A percentile compares a stretch with the other conserved stretches of the same genome.
Evolutionary conservation across 2,329 filamentous ascomycete species (phyloP).

Genomic region (Aspergillus viridinutans): DNA sequence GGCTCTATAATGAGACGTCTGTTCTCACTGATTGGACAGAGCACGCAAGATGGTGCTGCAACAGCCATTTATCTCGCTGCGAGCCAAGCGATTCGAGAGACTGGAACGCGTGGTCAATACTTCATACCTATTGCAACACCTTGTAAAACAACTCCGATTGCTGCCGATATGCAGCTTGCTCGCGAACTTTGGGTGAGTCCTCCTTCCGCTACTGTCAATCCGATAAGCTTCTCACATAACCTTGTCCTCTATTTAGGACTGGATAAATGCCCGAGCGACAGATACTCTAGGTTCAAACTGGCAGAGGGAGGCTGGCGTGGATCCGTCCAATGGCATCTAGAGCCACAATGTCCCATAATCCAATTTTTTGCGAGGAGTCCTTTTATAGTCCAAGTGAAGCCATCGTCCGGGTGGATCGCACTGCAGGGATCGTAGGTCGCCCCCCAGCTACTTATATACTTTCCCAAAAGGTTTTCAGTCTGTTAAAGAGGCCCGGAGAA

Average conservation of each 20-base stretch:
- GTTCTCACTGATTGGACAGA: conserved; percentile 23
- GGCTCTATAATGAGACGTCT: conserved; percentile 19
- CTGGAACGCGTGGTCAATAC: conserved; percentile 28
- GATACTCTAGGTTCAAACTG: conserved; percentile 11
- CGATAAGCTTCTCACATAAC: not conserved
- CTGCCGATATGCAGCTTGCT: conserved; percentile 28
- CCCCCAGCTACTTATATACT: not conserved
- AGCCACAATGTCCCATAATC: not conserved
- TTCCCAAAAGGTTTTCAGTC: not conserved
- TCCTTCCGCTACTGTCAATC: not conserved
- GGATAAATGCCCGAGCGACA: conserved; percentile 16
- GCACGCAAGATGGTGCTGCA: conserved; percentile 24
- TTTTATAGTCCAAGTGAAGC: not conserved
- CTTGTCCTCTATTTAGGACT: conserved; percentile 9
- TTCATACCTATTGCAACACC: conserved; percentile 36
- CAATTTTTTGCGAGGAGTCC: not conserved
- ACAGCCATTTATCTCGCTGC: conserved; percentile 29
- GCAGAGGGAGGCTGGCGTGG: not conserved
- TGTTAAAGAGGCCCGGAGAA: not conserved
- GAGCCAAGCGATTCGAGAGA: conserved; percentile 18
- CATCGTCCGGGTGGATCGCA: not conserved
- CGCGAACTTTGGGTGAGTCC: conserved; percentile 28
- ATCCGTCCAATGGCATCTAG: not conserved
- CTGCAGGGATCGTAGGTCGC: not conserved
- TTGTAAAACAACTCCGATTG: conserved; percentile 20